Evolutionary conservation across 176 grass and related monocot species (phyloP), one percentile per base, ranked within the genome.

Genomic region (barley (Hordeum vulgare)): DNA sequence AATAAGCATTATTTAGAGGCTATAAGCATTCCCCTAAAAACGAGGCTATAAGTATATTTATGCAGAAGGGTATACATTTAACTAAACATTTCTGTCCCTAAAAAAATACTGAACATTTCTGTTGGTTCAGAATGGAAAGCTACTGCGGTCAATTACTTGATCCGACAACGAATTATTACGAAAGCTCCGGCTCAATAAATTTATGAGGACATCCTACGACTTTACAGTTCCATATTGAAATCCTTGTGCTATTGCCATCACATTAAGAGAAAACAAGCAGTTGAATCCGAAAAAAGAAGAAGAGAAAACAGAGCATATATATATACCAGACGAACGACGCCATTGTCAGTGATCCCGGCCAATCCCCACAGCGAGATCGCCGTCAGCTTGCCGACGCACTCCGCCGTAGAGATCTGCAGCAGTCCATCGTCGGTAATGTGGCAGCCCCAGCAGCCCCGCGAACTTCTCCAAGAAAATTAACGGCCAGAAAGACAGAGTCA

Each of bases 301-400:
- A 4, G 9, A 31, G 28, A 6, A 3, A 15, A 44, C 41, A 44
- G 15, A 66, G 7, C 17, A 54, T 54, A 8, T 54, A 28, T 85
- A 98, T 54, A 28, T 85, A 98, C 95, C 86, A 94, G 86, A 71
- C 86, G 90, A 82, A 94, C 87, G 9, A 94, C 95, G 59, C 95
- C 95, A 66, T 86, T 88, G 69, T 97, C 92, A 24, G 82, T 94
- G 63, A 97, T 97, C 61, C 95, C 92, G 57, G 92, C 92, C 88
- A 97, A 68, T 68, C 95, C 92, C 95, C 92, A 97, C 42, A 97
- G 76, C 21, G 95, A 93, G 67, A 97, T 84, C 61, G 95, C 94
- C 17, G 86, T 84, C 14, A 94, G 61, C 21, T 97, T 97, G 21
- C 60, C 62, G 25, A 97, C 65, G 61, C 92, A 97, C 13, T 84